Percentiles rank a stretch among this genome's conserved stretches.
phyloP scores from a whole-genome alignment of 768 basidiomycete species.

The Psilocybe azurescens region DNA sequence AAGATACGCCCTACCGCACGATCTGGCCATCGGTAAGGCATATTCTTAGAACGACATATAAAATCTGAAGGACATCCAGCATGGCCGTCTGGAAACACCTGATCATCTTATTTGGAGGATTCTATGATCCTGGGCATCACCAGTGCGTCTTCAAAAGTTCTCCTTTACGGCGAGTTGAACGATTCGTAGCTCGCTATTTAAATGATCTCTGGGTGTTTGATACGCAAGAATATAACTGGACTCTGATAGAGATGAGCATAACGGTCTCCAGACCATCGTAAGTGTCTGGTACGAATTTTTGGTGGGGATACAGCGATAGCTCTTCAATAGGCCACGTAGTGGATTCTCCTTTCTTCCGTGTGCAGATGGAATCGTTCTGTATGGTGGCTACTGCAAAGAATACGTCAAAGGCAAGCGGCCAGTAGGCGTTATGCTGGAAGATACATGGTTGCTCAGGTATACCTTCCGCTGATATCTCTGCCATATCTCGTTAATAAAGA shows the following conservation, averaged over 20 bases:
- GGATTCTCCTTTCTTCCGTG: conserved; percentile 87
- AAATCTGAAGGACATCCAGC: conserved; percentile 36
- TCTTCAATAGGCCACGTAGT: conserved; percentile 60
- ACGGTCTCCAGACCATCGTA: conserved; percentile 77
- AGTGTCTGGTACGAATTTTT: conserved; percentile 26
- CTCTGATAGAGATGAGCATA: conserved; percentile 74
- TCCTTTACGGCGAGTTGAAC: neutral
- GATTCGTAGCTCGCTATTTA: conserved; percentile 68
- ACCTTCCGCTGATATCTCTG: conserved; percentile 20
- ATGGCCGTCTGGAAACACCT: conserved; percentile 93
- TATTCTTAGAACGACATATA: neutral
- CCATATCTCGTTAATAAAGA: neutral
- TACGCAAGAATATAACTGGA: conserved; percentile 87
- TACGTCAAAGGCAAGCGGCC: conserved; percentile 86
- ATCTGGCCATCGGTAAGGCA: conserved; percentile 78
- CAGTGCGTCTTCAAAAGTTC: conserved; percentile 48
- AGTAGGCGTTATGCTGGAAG: conserved; percentile 86
- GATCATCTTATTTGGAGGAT: conserved; percentile 88
- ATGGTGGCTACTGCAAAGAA: conserved; percentile 93
- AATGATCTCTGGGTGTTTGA: conserved; percentile 89
- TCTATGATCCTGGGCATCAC: conserved; percentile 88
- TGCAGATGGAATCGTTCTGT: conserved; percentile 78
- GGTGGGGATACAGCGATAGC: neutral
- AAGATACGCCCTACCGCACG: conserved; percentile 80
- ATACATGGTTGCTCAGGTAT: conserved; percentile 87